phyloP scores from a whole-genome alignment of 805 yeast species.

The Cyberlindnera mississippiensis region DNA sequence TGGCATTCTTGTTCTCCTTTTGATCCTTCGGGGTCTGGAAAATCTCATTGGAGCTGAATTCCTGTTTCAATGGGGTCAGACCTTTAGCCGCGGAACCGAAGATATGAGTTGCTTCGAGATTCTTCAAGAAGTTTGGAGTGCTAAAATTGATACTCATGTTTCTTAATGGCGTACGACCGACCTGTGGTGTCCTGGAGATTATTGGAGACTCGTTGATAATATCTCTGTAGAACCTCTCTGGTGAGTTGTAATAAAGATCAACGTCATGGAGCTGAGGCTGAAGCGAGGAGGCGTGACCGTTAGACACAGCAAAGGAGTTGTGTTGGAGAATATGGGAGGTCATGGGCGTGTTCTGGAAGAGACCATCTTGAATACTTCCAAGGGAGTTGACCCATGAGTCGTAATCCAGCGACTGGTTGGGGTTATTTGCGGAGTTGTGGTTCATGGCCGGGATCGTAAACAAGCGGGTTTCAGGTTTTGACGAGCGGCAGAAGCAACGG shows the following conservation, averaged over 20 bases:
- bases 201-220: conserved; percentile 27
- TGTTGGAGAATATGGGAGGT: conserved; percentile 22
- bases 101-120: conserved; percentile 14
- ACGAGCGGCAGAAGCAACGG: neutral
- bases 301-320: conserved; percentile 1
- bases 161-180: conserved; percentile 27
- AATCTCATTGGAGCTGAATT: conserved; percentile 18
- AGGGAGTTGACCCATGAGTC: conserved; percentile 27
- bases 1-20: conserved; percentile 12
- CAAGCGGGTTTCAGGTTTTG: neutral
- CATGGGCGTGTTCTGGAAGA: conserved; percentile 26
- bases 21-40: conserved; percentile 22
- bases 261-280: conserved; percentile 10
- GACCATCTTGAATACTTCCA: conserved; percentile 25
- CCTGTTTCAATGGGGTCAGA: conserved; percentile 26
- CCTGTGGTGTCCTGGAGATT: conserved; percentile 22
- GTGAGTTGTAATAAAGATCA: conserved; percentile 24
- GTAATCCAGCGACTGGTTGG: conserved; percentile 24
- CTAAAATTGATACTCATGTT: conserved; percentile 21
- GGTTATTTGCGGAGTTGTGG: conserved; percentile 1
- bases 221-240: conserved; percentile 27
- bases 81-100: conserved; percentile 11
- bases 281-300: neutral
- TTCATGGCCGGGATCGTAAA: neutral
- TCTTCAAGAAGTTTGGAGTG: conserved; percentile 26